These are phyloP conservation scores for Clonostachys byssicola DNA, from an alignment of 2,329 filamentous ascomycete species.

Conservation along the genomic window DNA sequence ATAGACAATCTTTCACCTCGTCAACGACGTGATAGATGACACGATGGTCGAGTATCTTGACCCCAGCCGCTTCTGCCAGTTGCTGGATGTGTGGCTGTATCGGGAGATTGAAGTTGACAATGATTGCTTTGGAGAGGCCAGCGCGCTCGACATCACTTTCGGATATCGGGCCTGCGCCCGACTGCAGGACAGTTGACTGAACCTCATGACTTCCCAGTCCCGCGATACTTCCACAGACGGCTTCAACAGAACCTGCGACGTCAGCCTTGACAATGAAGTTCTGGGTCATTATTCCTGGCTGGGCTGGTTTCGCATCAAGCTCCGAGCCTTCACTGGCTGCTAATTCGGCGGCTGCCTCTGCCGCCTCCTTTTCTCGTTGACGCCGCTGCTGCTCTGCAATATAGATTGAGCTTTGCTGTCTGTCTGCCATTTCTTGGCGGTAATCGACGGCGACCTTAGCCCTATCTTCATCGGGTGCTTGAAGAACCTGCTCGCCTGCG, in stretches of 20 bases:
- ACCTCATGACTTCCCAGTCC: constrained; percentile 84
- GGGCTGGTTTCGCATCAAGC: constrained; percentile 23
- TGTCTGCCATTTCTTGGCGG: constrained; percentile 67
- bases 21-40: constrained; percentile 81
- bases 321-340: constrained; percentile 27
- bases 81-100: constrained; percentile 64
- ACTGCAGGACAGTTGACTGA: constrained; percentile 69
- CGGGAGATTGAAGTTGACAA: constrained; percentile 82
- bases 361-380: constrained; percentile 49
- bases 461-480: constrained; percentile 73
- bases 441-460: constrained; percentile 77
- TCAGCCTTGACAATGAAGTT: constrained; percentile 90
- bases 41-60: constrained; percentile 79
- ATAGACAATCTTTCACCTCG: constrained; percentile 64
- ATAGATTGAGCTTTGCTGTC: constrained; percentile 71
- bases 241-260: constrained; percentile 90
- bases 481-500: constrained; percentile 83
- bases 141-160: constrained; percentile 92
- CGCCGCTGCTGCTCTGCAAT: constrained; percentile 70
- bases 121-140: constrained; percentile 66
- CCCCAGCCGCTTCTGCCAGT: constrained; percentile 65
- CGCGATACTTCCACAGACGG: constrained; percentile 72
- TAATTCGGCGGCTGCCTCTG: constrained; percentile 25
- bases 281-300: constrained; percentile 46
- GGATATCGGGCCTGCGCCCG: constrained; percentile 70